phyloP scores from a whole-genome alignment of 495 filamentous ascomycete genomes.

The Xeromyces bisporus region DNA sequence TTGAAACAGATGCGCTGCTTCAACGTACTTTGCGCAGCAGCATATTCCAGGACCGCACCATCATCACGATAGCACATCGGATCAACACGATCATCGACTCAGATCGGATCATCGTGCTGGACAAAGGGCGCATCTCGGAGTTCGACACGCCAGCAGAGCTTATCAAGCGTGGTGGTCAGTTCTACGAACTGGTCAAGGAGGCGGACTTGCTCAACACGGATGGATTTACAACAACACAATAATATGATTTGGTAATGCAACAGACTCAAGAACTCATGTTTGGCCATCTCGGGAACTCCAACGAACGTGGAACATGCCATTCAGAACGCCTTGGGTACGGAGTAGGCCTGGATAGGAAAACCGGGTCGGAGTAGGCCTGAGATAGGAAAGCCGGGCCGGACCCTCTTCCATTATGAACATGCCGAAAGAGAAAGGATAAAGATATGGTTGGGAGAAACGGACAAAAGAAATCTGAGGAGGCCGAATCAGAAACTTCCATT shows the following conservation, averaged over 20 bases:
- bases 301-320: too few relatives aligned
- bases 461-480: too few relatives aligned
- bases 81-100: constrained; percentile 95
- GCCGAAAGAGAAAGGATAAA: too few relatives aligned
- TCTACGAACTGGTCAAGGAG: constrained; percentile 41
- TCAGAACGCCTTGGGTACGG: too few relatives aligned
- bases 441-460: too few relatives aligned
- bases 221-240: constrained; percentile 5
- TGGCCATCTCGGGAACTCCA: too few relatives aligned
- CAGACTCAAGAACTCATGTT: constrained; percentile 6
- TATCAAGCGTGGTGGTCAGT: constrained; percentile 33
- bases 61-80: constrained; percentile 93
- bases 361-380: too few relatives aligned
- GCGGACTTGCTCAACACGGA: constrained; percentile 32
- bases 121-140: constrained; percentile 44
- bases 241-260: constrained; percentile 16
- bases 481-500: too few relatives aligned
- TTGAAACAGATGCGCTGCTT: constrained; percentile 81
- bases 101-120: constrained; percentile 78
- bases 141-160: constrained; percentile 41
- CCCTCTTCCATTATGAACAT: too few relatives aligned
- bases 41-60: constrained; percentile 74
- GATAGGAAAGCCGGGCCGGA: too few relatives aligned
- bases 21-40: constrained; percentile 37
- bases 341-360: too few relatives aligned